Conservation (phyloP, 1,284 basidiomycete species). For the Trametes versicolor region DNA sequence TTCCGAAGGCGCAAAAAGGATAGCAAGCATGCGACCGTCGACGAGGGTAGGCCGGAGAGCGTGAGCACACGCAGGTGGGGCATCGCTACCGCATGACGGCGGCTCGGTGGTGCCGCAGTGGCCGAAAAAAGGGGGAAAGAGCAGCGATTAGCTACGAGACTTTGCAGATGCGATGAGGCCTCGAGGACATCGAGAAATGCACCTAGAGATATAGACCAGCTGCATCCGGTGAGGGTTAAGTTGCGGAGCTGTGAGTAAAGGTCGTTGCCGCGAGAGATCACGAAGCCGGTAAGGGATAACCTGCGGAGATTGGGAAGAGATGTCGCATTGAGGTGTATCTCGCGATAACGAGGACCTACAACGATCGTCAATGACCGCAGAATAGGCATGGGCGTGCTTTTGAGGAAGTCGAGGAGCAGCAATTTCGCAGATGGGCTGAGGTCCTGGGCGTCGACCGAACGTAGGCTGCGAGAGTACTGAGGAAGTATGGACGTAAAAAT, state of each 20-base stretch:
- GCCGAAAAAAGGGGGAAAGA: not conserved
- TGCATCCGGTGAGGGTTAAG: not conserved
- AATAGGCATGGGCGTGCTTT: not conserved
- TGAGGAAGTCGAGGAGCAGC: not conserved
- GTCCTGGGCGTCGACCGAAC: not conserved
- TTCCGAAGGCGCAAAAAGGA: no score
- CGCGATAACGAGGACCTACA: not conserved
- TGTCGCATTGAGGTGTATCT: not conserved
- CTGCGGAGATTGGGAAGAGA: not conserved
- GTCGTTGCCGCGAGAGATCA: not conserved
- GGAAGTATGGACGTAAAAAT: not conserved
- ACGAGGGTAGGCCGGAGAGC: no score
- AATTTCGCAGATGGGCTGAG: not conserved
- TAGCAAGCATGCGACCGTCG: no score
- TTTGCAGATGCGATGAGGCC: not conserved
- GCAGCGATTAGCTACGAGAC: not conserved
- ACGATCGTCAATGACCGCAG: not conserved
- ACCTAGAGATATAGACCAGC: not conserved
- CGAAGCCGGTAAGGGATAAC: not conserved
- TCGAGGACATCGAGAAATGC: not conserved
- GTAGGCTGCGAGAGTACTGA: not conserved
- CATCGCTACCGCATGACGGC: no score
- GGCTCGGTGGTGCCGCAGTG: not conserved
- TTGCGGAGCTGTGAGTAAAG: not conserved
- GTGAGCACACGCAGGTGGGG: no score